phyloP scores from a whole-genome alignment of 768 basidiomycete species.

The Lactarius akahatsu region DNA sequence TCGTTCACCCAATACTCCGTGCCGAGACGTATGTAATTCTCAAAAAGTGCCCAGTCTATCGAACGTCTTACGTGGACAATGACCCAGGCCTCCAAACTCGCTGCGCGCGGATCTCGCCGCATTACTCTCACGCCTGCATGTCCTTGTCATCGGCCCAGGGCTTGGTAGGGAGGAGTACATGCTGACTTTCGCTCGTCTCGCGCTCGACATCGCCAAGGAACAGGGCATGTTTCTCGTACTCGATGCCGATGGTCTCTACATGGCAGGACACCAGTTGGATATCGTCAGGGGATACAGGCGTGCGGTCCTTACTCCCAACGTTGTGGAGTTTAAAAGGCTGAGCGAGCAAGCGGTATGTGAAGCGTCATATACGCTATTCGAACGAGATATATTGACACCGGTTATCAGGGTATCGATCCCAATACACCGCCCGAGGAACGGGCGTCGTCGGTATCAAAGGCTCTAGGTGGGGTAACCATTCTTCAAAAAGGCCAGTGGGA shows the following conservation, averaged over 20 bases:
- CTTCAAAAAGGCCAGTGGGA: conserved; percentile 86
- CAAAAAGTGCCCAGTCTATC: not conserved
- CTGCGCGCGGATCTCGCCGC: conserved; percentile 57
- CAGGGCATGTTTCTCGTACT: conserved; percentile 85
- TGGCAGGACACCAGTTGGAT: conserved; percentile 71
- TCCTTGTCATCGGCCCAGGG: conserved; percentile 91
- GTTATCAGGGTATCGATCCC: conserved; percentile 49
- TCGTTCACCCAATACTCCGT: conserved; percentile 90
- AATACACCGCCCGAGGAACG: conserved; percentile 49
- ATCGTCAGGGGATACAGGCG: conserved; percentile 82
- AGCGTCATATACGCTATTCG: not conserved
- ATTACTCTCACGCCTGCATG: conserved; percentile 84
- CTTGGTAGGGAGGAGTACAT: conserved; percentile 90
- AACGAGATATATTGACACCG: not conserved
- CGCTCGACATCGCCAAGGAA: conserved; percentile 68
- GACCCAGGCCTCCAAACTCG: conserved; percentile 45
- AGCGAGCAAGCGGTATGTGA: conserved; percentile 64
- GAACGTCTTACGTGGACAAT: conserved; percentile 1
- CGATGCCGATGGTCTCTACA: conserved; percentile 89
- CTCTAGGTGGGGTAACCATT: conserved; percentile 84
- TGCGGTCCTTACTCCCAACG: conserved; percentile 90
- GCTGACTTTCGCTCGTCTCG: conserved; percentile 76
- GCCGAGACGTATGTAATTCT: conserved; percentile 55
- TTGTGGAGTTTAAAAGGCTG: conserved; percentile 87
- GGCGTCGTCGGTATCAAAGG: conserved; percentile 70